Evolutionary conservation across 208 protist species (phyloP), one percentile per base, ranked within the genome.

Genomic region (Tritrichomonas foetus): DNA sequence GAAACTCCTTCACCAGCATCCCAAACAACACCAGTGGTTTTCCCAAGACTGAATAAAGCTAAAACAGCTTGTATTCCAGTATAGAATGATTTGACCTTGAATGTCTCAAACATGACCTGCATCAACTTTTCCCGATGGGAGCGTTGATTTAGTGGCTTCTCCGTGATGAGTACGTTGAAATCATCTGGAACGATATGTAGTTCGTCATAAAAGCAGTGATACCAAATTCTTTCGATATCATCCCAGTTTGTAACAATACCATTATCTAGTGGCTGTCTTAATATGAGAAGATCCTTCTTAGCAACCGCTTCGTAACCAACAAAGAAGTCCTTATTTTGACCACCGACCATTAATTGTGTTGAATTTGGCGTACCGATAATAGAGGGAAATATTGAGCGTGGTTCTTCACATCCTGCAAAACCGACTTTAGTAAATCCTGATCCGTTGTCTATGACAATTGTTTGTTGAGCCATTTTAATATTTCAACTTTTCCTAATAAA

Each of bases 171-270:
- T 64, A 99, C 97, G 74, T 97, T 97, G 96, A 99, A 98, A 78
- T 99, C 97, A 94, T 99, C 97, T 25, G 98, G 98, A 64, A 97
- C 97, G 25, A 99, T 97, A 66, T 98, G 97, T 27, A 99, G 96
- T 96, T 99, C 98, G 95, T 99, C 99, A 96, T 98, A 98, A 95
- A 99, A 99, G 93, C 98, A 99, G 95, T 99, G 98, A 95, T 99
- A 97, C 98, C 98, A 99, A 93, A 96, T 95, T 95, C 98, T 98
- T 96, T 99, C 97, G 97, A 99, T 99, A 95, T 99, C 97, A 93
- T 99, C 98, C 98, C 98, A 99, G 96, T 99, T 99, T 94, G 97
- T 98, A 36, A 99, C 97, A 93, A 98, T 98, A 66, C 98, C 93
- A 92, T 93, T 93, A 36, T 95, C 94, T 92, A 98, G 98, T 44